These are phyloP conservation scores for Malus sieversii DNA, from an alignment of 306 rosid genomes.

Conservation along the genomic window DNA sequence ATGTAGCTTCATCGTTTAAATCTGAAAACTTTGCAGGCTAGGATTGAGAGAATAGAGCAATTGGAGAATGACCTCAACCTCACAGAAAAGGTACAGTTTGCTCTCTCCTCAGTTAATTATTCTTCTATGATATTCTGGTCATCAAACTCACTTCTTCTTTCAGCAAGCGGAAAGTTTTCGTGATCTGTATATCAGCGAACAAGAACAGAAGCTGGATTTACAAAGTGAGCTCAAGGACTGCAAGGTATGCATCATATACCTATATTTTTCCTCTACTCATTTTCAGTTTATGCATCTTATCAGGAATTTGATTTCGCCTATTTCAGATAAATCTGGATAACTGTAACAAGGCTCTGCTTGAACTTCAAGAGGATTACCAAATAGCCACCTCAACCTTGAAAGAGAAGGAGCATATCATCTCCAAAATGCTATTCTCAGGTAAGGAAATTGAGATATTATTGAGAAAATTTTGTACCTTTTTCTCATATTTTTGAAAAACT, in stretches of 20 bases:
- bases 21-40: slow-evolving; percentile 42
- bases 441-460: slow-evolving; percentile 9
- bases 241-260: slow-evolving; percentile 34
- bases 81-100: slow-evolving; percentile 49
- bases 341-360: slow-evolving; percentile 46
- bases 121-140: slow-evolving; percentile 1
- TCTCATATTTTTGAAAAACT: not conserved
- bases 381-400: slow-evolving; percentile 49
- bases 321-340: slow-evolving; percentile 54
- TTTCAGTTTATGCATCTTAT: not conserved
- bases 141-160: slow-evolving; percentile 19
- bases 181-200: slow-evolving; percentile 65
- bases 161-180: slow-evolving; percentile 71
- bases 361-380: slow-evolving; percentile 60
- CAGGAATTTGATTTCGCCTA: not conserved
- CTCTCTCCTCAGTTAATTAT: not conserved
- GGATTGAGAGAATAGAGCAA: slow-evolving; percentile 71
- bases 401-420: slow-evolving; percentile 67
- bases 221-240: slow-evolving; percentile 73
- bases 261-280: not conserved
- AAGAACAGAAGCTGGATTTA: slow-evolving; percentile 65
- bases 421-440: slow-evolving; percentile 71
- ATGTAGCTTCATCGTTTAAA: slow-evolving; percentile 14
- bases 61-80: slow-evolving; percentile 65
- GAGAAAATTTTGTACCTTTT: not conserved